A percentile compares a stretch with the other conserved stretches of the same genome.
These are phyloP conservation scores for Macrolepiota fuliginosa DNA, from an alignment of 768 basidiomycete genomes.

Conservation along the genomic window DNA sequence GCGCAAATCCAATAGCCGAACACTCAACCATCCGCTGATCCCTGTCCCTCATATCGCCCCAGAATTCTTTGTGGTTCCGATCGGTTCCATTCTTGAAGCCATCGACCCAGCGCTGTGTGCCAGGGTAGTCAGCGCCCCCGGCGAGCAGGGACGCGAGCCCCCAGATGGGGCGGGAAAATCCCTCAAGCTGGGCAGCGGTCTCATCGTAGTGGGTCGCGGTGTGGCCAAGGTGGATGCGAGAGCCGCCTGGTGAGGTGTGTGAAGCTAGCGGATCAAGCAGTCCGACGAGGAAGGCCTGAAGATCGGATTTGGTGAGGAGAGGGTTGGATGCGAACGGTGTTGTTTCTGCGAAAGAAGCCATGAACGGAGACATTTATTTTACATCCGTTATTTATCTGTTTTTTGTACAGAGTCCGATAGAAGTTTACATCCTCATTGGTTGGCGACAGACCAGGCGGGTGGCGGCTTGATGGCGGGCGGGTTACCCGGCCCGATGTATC, in stretches of 20 bases:
- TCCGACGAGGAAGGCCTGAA: conserved; percentile 49
- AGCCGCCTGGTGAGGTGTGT: conserved; percentile 73
- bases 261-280: conserved; percentile 65
- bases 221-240: conserved; percentile 66
- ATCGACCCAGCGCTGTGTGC: conserved; percentile 57
- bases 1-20: conserved; percentile 69
- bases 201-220: conserved; percentile 75
- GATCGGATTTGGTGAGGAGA: conserved; percentile 57
- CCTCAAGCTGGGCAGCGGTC: conserved; percentile 69
- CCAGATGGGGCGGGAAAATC: conserved; percentile 78
- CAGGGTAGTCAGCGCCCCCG: conserved; percentile 60
- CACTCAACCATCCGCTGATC: conserved; percentile 86
- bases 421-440: background rate
- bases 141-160: conserved; percentile 64
- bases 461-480: too few relatives aligned
- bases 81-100: conserved; percentile 72
- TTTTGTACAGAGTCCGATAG: background rate
- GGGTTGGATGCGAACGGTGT: conserved; percentile 57
- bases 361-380: background rate
- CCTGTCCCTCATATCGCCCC: conserved; percentile 71
- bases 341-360: conserved; percentile 30
- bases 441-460: background rate
- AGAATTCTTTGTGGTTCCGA: conserved; percentile 64
- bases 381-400: background rate
- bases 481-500: too few relatives aligned